Percentiles rank a stretch among this genome's conserved stretches.
These are phyloP conservation scores for Ustanciosporium gigantosporum DNA, from an alignment of 1,284 basidiomycete species.

Conservation along the genomic window DNA sequence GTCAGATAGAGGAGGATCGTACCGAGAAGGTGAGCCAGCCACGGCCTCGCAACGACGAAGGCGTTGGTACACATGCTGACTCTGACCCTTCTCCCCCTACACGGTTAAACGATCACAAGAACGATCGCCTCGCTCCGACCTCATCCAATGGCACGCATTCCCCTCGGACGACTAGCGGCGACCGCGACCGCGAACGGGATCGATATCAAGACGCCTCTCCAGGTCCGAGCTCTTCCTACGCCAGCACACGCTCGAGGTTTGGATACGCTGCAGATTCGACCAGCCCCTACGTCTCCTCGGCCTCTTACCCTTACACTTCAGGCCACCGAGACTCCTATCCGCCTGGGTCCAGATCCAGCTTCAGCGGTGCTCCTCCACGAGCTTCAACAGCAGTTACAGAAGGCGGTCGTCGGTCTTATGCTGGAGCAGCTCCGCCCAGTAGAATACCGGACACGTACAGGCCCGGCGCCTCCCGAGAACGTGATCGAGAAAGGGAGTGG, in stretches of 20 bases:
- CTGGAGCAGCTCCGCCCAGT: conserved; percentile 6
- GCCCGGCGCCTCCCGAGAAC: conserved; percentile 24
- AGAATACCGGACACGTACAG: conserved; percentile 27
- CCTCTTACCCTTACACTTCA: conserved; percentile 20
- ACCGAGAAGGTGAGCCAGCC: conserved; percentile 26
- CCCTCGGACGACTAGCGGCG: conserved; percentile 7
- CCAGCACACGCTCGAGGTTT: conserved; percentile 13
- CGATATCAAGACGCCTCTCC: conserved; percentile 29
- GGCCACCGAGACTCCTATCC: conserved; percentile 20
- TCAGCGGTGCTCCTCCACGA: conserved; percentile 7
- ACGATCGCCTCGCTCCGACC: background rate
- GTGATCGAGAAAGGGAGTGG: conserved; percentile 32
- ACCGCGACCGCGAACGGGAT: conserved; percentile 18
- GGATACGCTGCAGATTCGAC: conserved; percentile 15
- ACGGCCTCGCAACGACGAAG: conserved; percentile 10
- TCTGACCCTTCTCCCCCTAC: conserved; percentile 1
- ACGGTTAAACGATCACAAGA: too few relatives aligned
- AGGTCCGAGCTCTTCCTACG: conserved; percentile 21
- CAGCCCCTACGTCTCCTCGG: conserved; percentile 8
- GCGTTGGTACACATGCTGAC: conserved; percentile 9
- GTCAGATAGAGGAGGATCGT: conserved; percentile 35
- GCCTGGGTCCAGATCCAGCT: conserved; percentile 9
- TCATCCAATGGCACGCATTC: background rate
- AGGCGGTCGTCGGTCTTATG: conserved; percentile 18
- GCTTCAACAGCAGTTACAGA: too few relatives aligned